Conservation (phyloP, 495 filamentous ascomycete species). For the Podospora appendiculata region DNA sequence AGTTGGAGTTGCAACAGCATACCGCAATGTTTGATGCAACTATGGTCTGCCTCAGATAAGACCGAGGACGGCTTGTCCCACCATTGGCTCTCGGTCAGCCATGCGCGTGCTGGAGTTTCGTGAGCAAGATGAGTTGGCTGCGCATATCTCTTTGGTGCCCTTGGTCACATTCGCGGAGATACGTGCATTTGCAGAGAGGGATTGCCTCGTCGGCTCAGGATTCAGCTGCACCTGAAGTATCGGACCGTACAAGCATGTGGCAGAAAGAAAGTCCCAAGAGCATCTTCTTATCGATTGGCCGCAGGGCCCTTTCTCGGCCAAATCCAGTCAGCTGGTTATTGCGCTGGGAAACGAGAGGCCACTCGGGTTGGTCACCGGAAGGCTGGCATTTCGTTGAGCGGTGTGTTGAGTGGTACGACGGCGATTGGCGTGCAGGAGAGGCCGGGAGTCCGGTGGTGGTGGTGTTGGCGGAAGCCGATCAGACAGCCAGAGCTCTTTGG, state of each 20-base stretch:
- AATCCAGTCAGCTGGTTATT: neutral
- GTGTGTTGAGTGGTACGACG: conserved; percentile 5
- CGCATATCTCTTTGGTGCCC: neutral
- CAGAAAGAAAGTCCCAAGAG: too few relatives aligned
- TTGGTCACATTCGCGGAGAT: neutral
- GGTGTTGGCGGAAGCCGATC: conserved; percentile 1
- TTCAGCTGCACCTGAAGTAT: too few relatives aligned
- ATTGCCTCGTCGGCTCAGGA: neutral
- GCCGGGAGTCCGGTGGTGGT: conserved; percentile 19
- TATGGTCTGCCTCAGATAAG: too few relatives aligned
- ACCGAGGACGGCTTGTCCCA: too few relatives aligned
- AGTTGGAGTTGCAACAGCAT: neutral
- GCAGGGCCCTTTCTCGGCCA: neutral
- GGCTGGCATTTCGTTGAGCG: neutral
- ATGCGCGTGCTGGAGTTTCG: neutral
- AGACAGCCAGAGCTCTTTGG: neutral
- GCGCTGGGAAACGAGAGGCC: neutral
- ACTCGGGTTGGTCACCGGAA: neutral
- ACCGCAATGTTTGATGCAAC: too few relatives aligned
- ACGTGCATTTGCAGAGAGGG: neutral
- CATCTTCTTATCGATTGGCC: neutral
- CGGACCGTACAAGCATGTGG: too few relatives aligned
- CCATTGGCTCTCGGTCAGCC: neutral
- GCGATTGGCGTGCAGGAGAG: neutral
- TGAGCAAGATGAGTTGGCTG: neutral